Evolutionary conservation across 2,329 filamentous ascomycete species (phyloP), one percentile per base, ranked within the genome.

Genomic region (Paraphaeosphaeria minitans): DNA sequence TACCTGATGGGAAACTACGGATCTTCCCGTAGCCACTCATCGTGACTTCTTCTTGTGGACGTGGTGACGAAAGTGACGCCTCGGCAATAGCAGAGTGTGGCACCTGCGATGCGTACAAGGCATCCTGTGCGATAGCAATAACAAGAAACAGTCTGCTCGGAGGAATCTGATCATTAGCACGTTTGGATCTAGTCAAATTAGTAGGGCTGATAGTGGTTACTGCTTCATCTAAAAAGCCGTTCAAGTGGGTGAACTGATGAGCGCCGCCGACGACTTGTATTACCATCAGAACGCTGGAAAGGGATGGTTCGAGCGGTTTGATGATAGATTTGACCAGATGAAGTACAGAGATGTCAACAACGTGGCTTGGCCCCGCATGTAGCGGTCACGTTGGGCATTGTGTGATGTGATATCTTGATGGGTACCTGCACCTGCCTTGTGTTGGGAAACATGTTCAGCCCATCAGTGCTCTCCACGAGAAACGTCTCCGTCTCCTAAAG

Each of bases 51-150:
- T n/a, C 13, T 35, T 29, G 21, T 53, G 49, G 39, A 21, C 29
- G 42, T 35, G 33, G 41, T 57, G 55, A 55, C 52, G 43, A 27
- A 41, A 24, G 33, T 22, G 53, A 41, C 27, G 53, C 57, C 60
- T 61, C 62, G 62, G 59, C 55, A 64, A 56, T 45, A 42, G 19
- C 10, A 52, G 24, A n/a, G 7, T 47, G 63, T 66, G 35, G 46
- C 43, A 66, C 60, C 33, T 59, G 45, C 53, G 48, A 22, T 19
- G 22, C 4, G 46, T 24, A 50, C 53, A 55, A 55, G 24, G 12
- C 33, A 21, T 21, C 9, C 42, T 29, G 19, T 57, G 29, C 46
- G 16, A 37, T 29, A 41, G 33, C 22, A 9, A 14, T 10, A n/a
- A 31, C 22, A 10, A 21, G 39, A 16, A 53, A 46, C 24, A 10